These are phyloP conservation scores for Magnolia kwangsiensis DNA, from an alignment of 164 flowering plant species.

Conservation along the genomic window DNA sequence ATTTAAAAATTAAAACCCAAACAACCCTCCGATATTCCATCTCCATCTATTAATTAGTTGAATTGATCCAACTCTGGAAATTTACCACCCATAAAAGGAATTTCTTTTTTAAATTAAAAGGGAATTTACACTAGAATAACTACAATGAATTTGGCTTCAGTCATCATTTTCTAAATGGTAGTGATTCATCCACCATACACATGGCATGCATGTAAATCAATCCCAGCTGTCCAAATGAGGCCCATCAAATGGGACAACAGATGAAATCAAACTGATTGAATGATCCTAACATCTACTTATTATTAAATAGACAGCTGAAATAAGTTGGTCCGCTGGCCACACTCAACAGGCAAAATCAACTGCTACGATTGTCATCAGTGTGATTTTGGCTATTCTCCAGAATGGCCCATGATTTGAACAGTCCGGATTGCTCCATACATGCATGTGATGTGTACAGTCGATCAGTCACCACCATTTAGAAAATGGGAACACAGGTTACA, in stretches of 20 bases:
- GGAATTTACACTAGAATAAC: not conserved
- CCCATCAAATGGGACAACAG: not conserved
- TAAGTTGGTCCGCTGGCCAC: not conserved
- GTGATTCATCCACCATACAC: not conserved
- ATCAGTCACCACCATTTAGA: not conserved
- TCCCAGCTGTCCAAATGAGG: not conserved
- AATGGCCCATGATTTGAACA: not conserved
- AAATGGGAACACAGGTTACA: not conserved
- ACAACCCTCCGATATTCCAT: not conserved
- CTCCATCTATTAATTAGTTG: not conserved
- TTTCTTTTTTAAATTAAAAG: no score
- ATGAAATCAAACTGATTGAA: not conserved
- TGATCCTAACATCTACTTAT: not conserved
- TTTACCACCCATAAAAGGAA: not conserved
- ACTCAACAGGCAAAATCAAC: not conserved
- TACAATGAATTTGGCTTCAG: not conserved
- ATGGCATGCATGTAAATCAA: not conserved
- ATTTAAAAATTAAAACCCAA: not conserved
- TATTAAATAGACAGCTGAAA: no score
- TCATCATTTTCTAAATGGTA: not conserved
- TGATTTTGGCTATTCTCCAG: not conserved
- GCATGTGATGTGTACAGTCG: not conserved
- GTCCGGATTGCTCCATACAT: not conserved
- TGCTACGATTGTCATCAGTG: not conserved
- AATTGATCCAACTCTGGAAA: not conserved